A percentile compares a stretch with the other conserved stretches of the same genome.
Conservation (phyloP, 2,329 filamentous ascomycete species). For the Ophiostoma triangulosporum region DNA sequence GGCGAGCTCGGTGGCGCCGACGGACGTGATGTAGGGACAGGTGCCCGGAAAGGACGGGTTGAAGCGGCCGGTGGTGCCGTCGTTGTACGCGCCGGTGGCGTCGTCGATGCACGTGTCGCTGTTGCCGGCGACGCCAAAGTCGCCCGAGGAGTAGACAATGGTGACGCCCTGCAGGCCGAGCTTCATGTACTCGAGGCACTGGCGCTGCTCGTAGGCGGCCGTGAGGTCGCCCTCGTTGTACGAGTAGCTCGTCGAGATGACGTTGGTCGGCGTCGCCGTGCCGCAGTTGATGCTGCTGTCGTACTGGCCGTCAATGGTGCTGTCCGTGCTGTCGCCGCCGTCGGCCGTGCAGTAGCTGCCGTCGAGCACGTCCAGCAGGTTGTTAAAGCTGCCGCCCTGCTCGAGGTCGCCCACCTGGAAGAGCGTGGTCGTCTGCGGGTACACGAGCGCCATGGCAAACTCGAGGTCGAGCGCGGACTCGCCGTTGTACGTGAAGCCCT, state of each 20-base stretch:
- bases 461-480: constrained; percentile 25
- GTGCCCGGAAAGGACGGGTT: constrained; percentile 11
- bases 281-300: constrained; percentile 20
- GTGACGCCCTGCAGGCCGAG: constrained; percentile 38
- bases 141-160: constrained; percentile 37
- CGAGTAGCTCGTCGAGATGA: constrained; percentile 34
- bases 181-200: constrained; percentile 39
- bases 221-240: constrained; percentile 43
- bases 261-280: constrained; percentile 35
- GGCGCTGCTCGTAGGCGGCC: constrained; percentile 36
- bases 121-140: constrained; percentile 32
- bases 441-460: constrained; percentile 31
- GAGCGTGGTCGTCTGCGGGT: constrained; percentile 35
- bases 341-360: constrained; percentile 29
- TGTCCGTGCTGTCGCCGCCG: constrained; percentile 25
- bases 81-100: constrained; percentile 17
- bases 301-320: constrained; percentile 24
- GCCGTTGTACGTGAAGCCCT: constrained; percentile 26
- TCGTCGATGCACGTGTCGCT: constrained; percentile 29
- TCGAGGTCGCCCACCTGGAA: constrained; percentile 32
- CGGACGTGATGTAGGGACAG: constrained; percentile 36
- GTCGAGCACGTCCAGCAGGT: constrained; percentile 29
- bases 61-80: constrained; percentile 16
- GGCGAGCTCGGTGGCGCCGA: constrained; percentile 21
- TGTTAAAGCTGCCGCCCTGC: constrained; percentile 18